Conservation (phyloP, 257 asterid genomes). For the Solanum okadae region DNA sequence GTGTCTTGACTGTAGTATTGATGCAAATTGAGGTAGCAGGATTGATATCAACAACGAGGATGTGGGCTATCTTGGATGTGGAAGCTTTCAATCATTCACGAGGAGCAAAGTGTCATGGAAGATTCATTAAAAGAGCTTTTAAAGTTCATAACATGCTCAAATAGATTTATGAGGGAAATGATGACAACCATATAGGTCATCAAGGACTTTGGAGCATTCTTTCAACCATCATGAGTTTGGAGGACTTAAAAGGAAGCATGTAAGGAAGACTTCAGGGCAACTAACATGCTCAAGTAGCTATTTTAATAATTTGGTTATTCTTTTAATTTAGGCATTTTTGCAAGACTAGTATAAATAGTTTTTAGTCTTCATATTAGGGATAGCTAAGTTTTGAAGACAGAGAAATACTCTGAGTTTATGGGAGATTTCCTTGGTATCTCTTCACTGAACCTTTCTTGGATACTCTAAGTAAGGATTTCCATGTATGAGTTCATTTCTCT, state of each 20-base stretch:
- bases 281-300: not conserved
- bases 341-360: not conserved
- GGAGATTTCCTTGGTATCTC: not conserved
- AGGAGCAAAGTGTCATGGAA: not conserved
- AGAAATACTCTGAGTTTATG: not conserved
- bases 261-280: not conserved
- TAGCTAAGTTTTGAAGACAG: not conserved
- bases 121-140: not conserved
- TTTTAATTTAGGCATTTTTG: not conserved
- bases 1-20: not conserved
- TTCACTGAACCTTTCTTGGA: not conserved
- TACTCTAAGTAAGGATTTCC: not conserved
- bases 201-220: not conserved
- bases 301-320: not conserved
- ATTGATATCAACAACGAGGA: not conserved
- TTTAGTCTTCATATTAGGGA: too few species aligned
- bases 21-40: not conserved
- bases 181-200: not conserved
- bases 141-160: not conserved
- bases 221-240: not conserved
- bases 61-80: not conserved
- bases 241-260: not conserved
- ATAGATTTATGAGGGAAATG: not conserved
- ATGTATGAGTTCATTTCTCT: not conserved
- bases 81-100: not conserved